These are phyloP conservation scores for Thymus quinquecostatus DNA, from an alignment of 257 asterid genomes.

Conservation along the genomic window DNA sequence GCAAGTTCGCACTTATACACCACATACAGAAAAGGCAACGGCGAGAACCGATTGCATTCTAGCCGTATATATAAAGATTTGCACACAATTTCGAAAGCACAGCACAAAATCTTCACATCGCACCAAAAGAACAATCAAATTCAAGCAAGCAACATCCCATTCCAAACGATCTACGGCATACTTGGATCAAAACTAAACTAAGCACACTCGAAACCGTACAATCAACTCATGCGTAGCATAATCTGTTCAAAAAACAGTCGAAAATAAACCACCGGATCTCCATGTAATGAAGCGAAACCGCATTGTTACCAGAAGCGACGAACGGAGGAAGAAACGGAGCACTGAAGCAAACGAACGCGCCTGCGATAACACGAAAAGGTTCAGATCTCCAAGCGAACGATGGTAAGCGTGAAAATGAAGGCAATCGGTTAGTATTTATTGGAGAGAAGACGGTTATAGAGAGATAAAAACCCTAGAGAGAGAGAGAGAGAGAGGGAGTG, in stretches of 20 bases:
- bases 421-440: constrained; percentile 13
- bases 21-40: neutral
- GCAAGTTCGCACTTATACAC: no score
- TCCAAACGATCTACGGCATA: constrained; percentile 16
- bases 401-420: constrained; percentile 42
- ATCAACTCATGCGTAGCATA: constrained; percentile 4
- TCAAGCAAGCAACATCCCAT: neutral
- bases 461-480: constrained; percentile 54
- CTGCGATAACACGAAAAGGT: constrained; percentile 31
- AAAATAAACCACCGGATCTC: constrained; percentile 1
- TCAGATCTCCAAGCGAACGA: constrained; percentile 49
- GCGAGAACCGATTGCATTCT: neutral
- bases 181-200: constrained; percentile 17
- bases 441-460: constrained; percentile 27
- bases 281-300: neutral
- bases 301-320: constrained; percentile 33
- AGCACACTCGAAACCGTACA: constrained; percentile 12
- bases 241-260: neutral
- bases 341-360: constrained; percentile 19
- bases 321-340: constrained; percentile 27
- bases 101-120: constrained; percentile 5
- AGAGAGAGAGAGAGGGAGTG: constrained; percentile 35
- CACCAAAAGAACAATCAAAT: constrained; percentile 6
- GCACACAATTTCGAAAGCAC: neutral
- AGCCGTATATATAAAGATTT: neutral